Base-by-base conservation (phyloP, 495 filamentous ascomycete species). In the Penicillium flavigenum region DNA sequence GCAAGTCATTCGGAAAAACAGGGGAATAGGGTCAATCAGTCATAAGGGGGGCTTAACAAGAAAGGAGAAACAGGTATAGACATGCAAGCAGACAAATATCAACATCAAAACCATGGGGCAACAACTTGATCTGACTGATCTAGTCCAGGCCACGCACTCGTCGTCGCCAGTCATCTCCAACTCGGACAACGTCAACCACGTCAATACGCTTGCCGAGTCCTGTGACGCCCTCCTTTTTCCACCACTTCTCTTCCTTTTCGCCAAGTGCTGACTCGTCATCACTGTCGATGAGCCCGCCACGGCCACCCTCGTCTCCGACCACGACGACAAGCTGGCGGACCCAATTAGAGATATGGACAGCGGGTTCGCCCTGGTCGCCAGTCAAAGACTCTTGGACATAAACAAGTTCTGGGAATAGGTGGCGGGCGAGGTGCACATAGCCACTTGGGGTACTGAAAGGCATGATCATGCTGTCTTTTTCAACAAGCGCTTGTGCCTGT, bases 211-310 rank as follows among this genome's bases (percentile, higher is more conserved):
- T 86, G 3, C 92, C 92, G 45, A 91, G 77, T 11, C 92, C 92
- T 20, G 93, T 92, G 34, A 86, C 83, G 29, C 88, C 87, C 63
- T 88, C 84, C 48, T 81, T 80, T 64, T 93, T 84, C 89, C 90
- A 97, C 92, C 92, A 97, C 48, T 79, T 79, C 50, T 83, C 81
- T 27, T 68, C 64, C 52, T 81, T 79, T 29, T 83, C 81, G 29
- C 79, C 78, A 51, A 84, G 80, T 1, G 78, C 69, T 1, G 73
- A 77, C 68, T 96, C 92, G 32, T 92, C 92, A 56, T 96, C 91
- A 57, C 90, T 96, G 68, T 97, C 92, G 1, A 91, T 89, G 38
- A 97, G 79, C 1, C 90, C 92, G 24, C 91, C 91, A 31, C 89
- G 85, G 17, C 89, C 91, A 58, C 86, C 86, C 57, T 91, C 90